These are phyloP conservation scores for Immersiella caudata DNA, from an alignment of 495 filamentous ascomycete genomes.

Conservation along the genomic window DNA sequence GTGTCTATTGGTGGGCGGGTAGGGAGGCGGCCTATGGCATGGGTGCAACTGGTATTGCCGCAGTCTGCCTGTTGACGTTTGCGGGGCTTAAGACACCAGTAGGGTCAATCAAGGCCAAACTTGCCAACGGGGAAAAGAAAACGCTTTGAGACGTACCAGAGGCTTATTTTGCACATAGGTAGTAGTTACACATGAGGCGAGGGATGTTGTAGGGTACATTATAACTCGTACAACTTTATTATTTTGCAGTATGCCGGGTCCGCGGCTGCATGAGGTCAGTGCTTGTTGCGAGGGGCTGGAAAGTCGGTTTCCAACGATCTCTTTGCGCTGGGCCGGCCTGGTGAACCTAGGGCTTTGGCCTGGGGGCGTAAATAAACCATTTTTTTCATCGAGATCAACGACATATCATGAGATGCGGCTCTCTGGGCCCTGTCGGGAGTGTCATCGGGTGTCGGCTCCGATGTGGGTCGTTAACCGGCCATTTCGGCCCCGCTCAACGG, in stretches of 20 bases:
- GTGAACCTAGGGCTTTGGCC: too few relatives aligned
- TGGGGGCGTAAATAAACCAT: too few relatives aligned
- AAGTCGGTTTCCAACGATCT: too few relatives aligned
- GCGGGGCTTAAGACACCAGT: constrained; percentile 60
- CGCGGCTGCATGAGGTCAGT: too few relatives aligned
- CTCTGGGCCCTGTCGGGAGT: background rate
- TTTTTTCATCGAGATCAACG: too few relatives aligned
- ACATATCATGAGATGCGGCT: background rate
- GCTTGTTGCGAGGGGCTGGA: too few relatives aligned
- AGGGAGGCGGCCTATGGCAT: constrained; percentile 79
- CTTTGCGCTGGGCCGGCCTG: too few relatives aligned
- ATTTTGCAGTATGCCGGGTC: too few relatives aligned
- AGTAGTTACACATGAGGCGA: background rate
- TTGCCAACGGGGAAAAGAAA: constrained; percentile 38
- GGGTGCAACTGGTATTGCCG: constrained; percentile 78
- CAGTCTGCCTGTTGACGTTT: constrained; percentile 71
- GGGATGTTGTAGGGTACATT: background rate
- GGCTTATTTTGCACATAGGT: background rate
- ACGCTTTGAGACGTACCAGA: constrained; percentile 34
- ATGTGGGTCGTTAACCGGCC: background rate
- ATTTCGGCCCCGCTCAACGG: background rate
- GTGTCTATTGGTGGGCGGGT: constrained; percentile 99
- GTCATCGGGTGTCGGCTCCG: background rate
- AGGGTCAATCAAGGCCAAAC: constrained; percentile 36
- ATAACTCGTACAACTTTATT: background rate